Percentiles rank a stretch among this genome's conserved stretches.
phyloP scores from a whole-genome alignment of 768 basidiomycete genomes.

The Boletus edulis region DNA sequence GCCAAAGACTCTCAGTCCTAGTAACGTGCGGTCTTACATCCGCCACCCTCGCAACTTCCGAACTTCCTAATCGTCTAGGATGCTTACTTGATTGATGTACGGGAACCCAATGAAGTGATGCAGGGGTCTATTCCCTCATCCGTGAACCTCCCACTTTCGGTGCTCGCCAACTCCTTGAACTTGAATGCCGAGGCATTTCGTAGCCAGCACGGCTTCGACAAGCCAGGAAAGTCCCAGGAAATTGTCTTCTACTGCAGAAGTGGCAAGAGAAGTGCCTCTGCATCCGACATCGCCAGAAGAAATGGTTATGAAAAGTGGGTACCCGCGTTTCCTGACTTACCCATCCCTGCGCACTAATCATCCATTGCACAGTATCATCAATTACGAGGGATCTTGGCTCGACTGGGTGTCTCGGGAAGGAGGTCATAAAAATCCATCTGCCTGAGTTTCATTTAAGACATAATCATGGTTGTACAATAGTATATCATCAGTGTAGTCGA shows the following conservation, averaged over 20 bases:
- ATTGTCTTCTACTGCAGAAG: slow-evolving; percentile 90
- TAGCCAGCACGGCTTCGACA: slow-evolving; percentile 67
- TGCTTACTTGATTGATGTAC: slow-evolving; percentile 81
- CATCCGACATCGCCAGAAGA: slow-evolving; percentile 76
- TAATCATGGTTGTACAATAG: not conserved
- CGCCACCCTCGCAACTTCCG: slow-evolving; percentile 1
- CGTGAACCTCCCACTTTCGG: slow-evolving; percentile 84
- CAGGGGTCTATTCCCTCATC: slow-evolving; percentile 92
- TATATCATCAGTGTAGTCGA: not conserved
- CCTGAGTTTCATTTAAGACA: not conserved
- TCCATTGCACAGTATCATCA: slow-evolving; percentile 45
- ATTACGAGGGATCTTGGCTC: slow-evolving; percentile 86
- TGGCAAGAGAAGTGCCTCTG: slow-evolving; percentile 78
- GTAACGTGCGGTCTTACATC: slow-evolving; percentile 41
- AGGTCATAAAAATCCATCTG: slow-evolving; percentile 33
- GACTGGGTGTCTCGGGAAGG: slow-evolving; percentile 70
- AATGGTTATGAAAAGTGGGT: slow-evolving; percentile 81
- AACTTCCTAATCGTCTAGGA: slow-evolving; percentile 41
- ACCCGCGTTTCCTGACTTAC: not conserved
- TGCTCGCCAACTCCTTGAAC: slow-evolving; percentile 65
- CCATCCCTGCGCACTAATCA: not conserved
- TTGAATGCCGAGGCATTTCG: slow-evolving; percentile 55
- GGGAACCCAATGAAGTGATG: slow-evolving; percentile 87
- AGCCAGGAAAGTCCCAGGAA: slow-evolving; percentile 68
- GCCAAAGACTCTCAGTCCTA: slow-evolving; percentile 73